Conservation (phyloP, 164 flowering plant species). For the Vitis vinifera region DNA sequence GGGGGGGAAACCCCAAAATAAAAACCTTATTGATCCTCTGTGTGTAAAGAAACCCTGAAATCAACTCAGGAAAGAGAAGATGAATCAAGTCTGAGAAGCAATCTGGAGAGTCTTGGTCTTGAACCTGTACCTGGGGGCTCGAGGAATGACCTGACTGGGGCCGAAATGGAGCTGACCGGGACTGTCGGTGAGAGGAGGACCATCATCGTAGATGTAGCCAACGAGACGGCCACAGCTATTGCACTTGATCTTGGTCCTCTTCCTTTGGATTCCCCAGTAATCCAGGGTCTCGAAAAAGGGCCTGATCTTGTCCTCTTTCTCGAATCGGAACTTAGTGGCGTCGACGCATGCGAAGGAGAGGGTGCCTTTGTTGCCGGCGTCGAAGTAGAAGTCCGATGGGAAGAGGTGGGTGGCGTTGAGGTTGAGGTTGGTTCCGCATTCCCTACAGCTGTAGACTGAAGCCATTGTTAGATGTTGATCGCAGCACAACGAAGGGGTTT, state of each 20-base stretch:
- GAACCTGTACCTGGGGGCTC: slow-evolving; percentile 83
- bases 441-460: slow-evolving; percentile 66
- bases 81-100: slow-evolving; percentile 27
- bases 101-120: slow-evolving; percentile 69
- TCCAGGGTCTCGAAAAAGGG: slow-evolving; percentile 93
- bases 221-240: slow-evolving; percentile 55
- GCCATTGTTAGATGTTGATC: slow-evolving; percentile 36
- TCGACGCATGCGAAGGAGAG: slow-evolving; percentile 76
- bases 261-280: slow-evolving; percentile 95
- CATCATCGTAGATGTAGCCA: slow-evolving; percentile 90
- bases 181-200: slow-evolving; percentile 70
- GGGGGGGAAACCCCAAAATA: neutral
- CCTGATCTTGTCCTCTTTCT: slow-evolving; percentile 80
- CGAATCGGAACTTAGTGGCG: slow-evolving; percentile 57
- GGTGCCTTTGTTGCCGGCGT: slow-evolving; percentile 89
- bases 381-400: slow-evolving; percentile 83
- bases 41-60: neutral
- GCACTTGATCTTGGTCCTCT: slow-evolving; percentile 78
- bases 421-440: slow-evolving; percentile 70
- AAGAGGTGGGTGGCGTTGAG: slow-evolving; percentile 53
- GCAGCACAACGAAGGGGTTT: neutral
- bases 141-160: slow-evolving; percentile 91
- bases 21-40: neutral
- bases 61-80: neutral
- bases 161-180: slow-evolving; percentile 84